Evolutionary conservation across 208 protist species (phyloP).

Genomic region (Phytomonas sp.): DNA sequence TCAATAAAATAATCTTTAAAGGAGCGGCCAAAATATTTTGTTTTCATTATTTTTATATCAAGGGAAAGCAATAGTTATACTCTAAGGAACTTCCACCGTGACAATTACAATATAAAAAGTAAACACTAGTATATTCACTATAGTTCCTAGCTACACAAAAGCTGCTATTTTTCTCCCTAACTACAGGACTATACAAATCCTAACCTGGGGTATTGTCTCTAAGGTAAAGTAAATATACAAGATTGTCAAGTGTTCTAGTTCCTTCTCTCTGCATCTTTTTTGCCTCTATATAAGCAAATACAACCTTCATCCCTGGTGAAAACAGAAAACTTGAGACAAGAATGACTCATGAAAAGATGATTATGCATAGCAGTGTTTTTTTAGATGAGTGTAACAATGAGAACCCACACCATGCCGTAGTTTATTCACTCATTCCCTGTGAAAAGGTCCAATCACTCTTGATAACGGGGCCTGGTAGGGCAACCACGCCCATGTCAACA

Average conservation of each 20-base stretch:
- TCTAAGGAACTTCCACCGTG: not conserved
- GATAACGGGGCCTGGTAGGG: not conserved
- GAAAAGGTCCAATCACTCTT: not conserved
- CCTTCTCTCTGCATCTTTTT: not conserved
- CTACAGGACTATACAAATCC: not conserved
- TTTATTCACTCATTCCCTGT: not conserved
- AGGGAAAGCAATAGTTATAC: not conserved
- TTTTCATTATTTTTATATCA: constrained; percentile 1
- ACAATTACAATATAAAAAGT: not conserved
- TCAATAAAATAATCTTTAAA: not conserved
- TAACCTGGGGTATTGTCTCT: not conserved
- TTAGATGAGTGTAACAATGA: not conserved
- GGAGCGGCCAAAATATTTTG: not conserved
- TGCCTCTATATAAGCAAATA: not conserved
- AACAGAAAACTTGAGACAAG: not conserved
- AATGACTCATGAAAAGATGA: not conserved
- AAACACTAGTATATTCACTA: not conserved
- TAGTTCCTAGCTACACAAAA: not conserved
- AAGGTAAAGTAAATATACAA: not conserved
- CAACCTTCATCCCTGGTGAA: not conserved
- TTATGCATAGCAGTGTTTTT: not conserved
- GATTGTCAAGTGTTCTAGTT: not conserved
- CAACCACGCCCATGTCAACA: not conserved
- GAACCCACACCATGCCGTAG: not conserved
- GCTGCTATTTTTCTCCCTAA: not conserved